Evolutionary conservation across 2,329 filamentous ascomycete genomes (phyloP), one percentile per base, ranked within the genome.

Genomic region (Emmonsia crescens): DNA sequence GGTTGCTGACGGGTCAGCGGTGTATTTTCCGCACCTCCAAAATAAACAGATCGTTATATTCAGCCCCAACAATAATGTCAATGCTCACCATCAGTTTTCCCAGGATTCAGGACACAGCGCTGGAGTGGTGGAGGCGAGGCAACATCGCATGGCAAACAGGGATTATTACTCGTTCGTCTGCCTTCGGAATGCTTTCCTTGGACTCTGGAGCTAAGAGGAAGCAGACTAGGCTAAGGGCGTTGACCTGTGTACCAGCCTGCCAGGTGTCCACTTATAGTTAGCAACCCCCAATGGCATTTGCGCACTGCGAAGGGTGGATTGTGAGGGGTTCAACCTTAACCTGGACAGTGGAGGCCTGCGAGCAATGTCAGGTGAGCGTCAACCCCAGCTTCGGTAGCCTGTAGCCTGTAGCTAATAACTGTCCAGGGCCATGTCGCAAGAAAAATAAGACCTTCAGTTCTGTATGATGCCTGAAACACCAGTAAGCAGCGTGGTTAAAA

Each of bases 131-230:
- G 55, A 36, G 29, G 29, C 51, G 38, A 57, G 14, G 6, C 51
- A 36, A 44, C 5, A 16, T 44, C 56, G 56, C 56, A 57, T 57
- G 56, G 56, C 56, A 57, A 31, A 14, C 24, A 57, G 40, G 56
- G 56, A 46, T 57, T 57, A 46, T 38, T 29, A 44, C 46, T 57
- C 19, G 40, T 38, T 24, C 27, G 24, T 46, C 27, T 3, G 3
- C 1, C 8, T 46, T 33, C 16, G 55, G 55, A 44, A 57, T 57
- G 52, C 21, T 33, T 24, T 40, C 33, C 40, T 40, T 44, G 56
- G 27, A 46, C 24, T 57, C 3, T 12, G 14, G 24, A 44, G 40
- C 19, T 8, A 33, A 31, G 24, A 9, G 24, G 21, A 14, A 8
- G n/a, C 21, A 5, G 51, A 21, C 29, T 9, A 36, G 27, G 48